Conservation (phyloP, 805 yeast species). For the Candida alai region DNA sequence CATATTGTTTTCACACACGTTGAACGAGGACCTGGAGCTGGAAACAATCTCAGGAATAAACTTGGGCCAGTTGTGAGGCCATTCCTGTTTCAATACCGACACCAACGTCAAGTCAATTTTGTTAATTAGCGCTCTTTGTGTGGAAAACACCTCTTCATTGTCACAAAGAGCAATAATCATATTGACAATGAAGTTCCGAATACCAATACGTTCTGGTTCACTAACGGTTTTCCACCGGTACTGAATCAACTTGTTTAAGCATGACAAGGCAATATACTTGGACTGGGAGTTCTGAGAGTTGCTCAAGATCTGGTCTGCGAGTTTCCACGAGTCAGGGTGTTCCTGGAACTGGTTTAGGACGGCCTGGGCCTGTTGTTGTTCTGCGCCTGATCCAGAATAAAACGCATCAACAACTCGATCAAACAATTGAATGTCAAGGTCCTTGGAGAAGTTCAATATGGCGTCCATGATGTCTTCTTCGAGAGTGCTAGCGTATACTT, state of each 20-base stretch:
- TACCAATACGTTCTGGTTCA: constrained; percentile 83
- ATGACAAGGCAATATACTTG: constrained; percentile 87
- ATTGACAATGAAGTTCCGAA: constrained; percentile 87
- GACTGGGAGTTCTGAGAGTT: constrained; percentile 76
- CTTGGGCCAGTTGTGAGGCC: constrained; percentile 99
- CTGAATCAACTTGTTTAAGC: constrained; percentile 83
- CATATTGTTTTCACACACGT: constrained; percentile 98
- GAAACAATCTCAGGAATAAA: constrained; percentile 90
- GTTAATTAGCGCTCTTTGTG: constrained; percentile 79
- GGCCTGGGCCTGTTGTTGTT: constrained; percentile 68
- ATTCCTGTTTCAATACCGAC: constrained; percentile 92
- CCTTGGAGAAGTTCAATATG: constrained; percentile 80
- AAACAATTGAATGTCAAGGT: constrained; percentile 63
- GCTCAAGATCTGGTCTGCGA: constrained; percentile 85
- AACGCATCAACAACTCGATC: constrained; percentile 85
- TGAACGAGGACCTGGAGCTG: constrained; percentile 78
- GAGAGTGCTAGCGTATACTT: no score
- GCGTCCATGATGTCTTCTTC: constrained; percentile 77
- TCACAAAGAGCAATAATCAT: constrained; percentile 92
- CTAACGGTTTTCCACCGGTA: constrained; percentile 94
- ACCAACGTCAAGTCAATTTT: constrained; percentile 93
- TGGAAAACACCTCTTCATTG: constrained; percentile 65
- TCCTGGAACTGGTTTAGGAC: constrained; percentile 81
- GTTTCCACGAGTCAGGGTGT: constrained; percentile 93
- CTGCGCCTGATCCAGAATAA: constrained; percentile 69